phyloP scores from a whole-genome alignment of 495 filamentous ascomycete species.

The Penicillium turbatum region DNA sequence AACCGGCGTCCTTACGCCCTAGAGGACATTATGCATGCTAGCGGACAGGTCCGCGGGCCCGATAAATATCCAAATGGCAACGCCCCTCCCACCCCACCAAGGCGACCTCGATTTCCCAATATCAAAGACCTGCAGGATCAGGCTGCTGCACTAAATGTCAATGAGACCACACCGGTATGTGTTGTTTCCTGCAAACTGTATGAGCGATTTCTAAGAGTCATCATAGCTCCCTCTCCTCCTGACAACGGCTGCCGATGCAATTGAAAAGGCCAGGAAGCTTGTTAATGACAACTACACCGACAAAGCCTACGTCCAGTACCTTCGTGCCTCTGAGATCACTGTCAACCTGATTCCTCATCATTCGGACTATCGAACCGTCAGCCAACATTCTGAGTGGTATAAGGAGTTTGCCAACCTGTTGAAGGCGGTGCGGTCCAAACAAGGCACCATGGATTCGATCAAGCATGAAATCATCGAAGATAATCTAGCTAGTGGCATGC shows the following conservation, averaged over 20 bases:
- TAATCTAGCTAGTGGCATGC: constrained; percentile 34
- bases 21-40: constrained; percentile 31
- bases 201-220: constrained; percentile 16
- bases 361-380: constrained; percentile 52
- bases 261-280: constrained; percentile 31
- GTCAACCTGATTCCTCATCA: constrained; percentile 69
- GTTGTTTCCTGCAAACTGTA: not conserved
- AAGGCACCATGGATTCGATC: constrained; percentile 43
- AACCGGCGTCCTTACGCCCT: constrained; percentile 26
- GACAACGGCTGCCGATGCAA: constrained; percentile 33
- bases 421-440: constrained; percentile 46
- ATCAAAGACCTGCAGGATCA: constrained; percentile 67
- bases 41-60: constrained; percentile 23
- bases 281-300: constrained; percentile 53
- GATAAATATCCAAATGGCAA: constrained; percentile 26
- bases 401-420: constrained; percentile 42
- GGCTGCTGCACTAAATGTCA: constrained; percentile 37
- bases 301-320: constrained; percentile 68
- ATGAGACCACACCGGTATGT: constrained; percentile 43
- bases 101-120: constrained; percentile 54
- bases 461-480: constrained; percentile 45
- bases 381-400: constrained; percentile 35
- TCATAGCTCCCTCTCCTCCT: constrained; percentile 35
- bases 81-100: constrained; percentile 6
- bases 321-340: constrained; percentile 72